A percentile compares a stretch with the other conserved stretches of the same genome.
Evolutionary conservation across 768 basidiomycete genomes (phyloP).

Genomic region (Favolaschia claudopus): DNA sequence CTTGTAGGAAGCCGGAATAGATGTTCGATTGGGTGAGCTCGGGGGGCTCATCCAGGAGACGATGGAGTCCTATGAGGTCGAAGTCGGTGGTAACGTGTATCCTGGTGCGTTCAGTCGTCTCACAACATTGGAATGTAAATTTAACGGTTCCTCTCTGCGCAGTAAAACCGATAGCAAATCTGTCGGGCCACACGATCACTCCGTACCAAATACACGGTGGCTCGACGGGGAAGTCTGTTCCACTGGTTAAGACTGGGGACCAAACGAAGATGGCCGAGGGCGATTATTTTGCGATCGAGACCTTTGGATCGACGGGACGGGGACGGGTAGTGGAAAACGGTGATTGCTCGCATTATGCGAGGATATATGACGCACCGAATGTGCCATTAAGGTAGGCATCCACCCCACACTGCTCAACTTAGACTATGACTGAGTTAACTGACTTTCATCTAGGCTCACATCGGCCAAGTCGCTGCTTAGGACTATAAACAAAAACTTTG

Average conservation of each 20-base stretch:
- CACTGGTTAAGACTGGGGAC: constrained; percentile 89
- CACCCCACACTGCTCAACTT: not conserved
- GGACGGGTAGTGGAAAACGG: constrained; percentile 93
- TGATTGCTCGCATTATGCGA: constrained; percentile 93
- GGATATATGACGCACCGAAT: constrained; percentile 70
- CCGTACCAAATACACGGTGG: constrained; percentile 91
- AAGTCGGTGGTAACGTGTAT: constrained; percentile 82
- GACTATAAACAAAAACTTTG: constrained; percentile 91
- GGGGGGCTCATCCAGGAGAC: constrained; percentile 95
- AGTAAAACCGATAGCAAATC: constrained; percentile 95
- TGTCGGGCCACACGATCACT: constrained; percentile 94
- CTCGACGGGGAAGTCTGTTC: constrained; percentile 73
- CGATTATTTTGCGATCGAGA: constrained; percentile 98
- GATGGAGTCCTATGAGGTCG: constrained; percentile 99
- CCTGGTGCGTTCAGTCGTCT: constrained; percentile 61
- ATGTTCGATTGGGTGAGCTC: constrained; percentile 91
- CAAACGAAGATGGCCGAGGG: constrained; percentile 99
- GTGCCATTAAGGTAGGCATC: constrained; percentile 73
- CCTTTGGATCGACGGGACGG: constrained; percentile 96
- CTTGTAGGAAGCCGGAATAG: constrained; percentile 92
- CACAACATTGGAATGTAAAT: not conserved
- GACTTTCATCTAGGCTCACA: constrained; percentile 60
- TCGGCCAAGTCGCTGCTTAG: constrained; percentile 87
- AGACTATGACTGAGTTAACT: constrained; percentile 12
- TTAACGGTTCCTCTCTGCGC: constrained; percentile 10